These are phyloP conservation scores for Eragrostis curvula DNA, from an alignment of 176 grass and related monocot species.

Conservation along the genomic window DNA sequence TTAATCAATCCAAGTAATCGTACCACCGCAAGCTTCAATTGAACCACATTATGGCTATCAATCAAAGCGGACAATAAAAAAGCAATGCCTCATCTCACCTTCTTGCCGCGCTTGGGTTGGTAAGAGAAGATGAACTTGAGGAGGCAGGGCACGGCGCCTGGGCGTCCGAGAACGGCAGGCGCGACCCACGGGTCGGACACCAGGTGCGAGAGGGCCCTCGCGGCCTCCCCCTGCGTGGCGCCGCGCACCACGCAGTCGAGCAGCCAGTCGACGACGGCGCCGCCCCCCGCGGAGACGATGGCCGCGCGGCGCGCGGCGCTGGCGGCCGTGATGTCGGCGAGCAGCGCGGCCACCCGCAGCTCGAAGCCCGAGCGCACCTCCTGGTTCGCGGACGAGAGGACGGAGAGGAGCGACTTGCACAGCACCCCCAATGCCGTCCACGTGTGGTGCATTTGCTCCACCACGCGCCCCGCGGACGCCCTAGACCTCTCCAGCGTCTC, in stretches of 20 bases:
- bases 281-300: slow-evolving; percentile 75
- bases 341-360: slow-evolving; percentile 82
- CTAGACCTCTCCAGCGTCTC: slow-evolving; percentile 73
- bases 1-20: background rate
- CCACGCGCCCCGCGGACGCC: slow-evolving; percentile 64
- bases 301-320: slow-evolving; percentile 68
- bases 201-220: slow-evolving; percentile 81
- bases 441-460: slow-evolving; percentile 78
- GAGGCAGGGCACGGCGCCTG: slow-evolving; percentile 70
- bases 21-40: background rate
- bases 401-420: slow-evolving; percentile 73
- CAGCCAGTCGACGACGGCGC: slow-evolving; percentile 88
- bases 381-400: slow-evolving; percentile 91
- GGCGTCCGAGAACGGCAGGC: slow-evolving; percentile 66
- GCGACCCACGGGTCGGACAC: slow-evolving; percentile 70
- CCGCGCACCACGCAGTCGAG: slow-evolving; percentile 75
- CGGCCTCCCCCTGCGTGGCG: slow-evolving; percentile 79
- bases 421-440: slow-evolving; percentile 70
- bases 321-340: slow-evolving; percentile 85
- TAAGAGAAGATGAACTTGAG: slow-evolving; percentile 94
- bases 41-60: slow-evolving; percentile 17
- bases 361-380: slow-evolving; percentile 91
- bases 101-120: slow-evolving; percentile 76
- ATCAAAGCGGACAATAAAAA: slow-evolving; percentile 25
- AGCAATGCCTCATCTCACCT: slow-evolving; percentile 49